phyloP scores from a whole-genome alignment of 148 eudicot species.

The Persicaria tinctoria region DNA sequence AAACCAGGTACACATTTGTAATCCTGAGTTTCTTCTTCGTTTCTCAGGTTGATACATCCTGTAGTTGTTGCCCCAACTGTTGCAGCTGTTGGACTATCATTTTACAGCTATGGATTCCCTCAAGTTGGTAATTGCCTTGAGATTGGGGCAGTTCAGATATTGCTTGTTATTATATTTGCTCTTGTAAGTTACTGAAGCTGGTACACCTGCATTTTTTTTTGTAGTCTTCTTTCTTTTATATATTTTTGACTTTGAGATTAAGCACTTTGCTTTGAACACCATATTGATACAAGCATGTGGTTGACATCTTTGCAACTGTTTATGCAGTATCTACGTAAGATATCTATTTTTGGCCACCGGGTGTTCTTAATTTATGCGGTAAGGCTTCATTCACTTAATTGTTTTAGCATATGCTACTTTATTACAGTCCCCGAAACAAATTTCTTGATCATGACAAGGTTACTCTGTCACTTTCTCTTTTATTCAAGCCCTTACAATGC shows the following conservation, averaged over 20 bases:
- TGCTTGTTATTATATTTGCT: slow-evolving; percentile 77
- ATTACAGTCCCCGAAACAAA: neutral
- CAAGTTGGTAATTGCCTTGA: slow-evolving; percentile 89
- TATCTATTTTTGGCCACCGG: slow-evolving; percentile 88
- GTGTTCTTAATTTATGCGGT: slow-evolving; percentile 94
- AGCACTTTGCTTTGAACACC: slow-evolving; percentile 2
- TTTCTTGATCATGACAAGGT: neutral
- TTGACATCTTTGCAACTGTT: slow-evolving; percentile 11
- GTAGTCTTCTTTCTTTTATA: slow-evolving; percentile 5
- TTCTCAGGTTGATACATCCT: slow-evolving; percentile 77
- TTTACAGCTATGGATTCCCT: slow-evolving; percentile 93
- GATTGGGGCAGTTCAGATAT: slow-evolving; percentile 85
- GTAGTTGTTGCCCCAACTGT: slow-evolving; percentile 97
- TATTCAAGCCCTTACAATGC: neutral
- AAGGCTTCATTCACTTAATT: slow-evolving; percentile 23
- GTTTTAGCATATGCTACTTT: neutral
- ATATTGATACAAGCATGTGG: slow-evolving; percentile 8
- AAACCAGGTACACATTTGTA: neutral
- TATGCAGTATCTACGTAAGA: slow-evolving; percentile 92
- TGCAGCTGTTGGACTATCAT: slow-evolving; percentile 97
- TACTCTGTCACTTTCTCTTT: neutral
- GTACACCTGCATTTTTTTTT: neutral
- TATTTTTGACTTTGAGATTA: slow-evolving; percentile 1
- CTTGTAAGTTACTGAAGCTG: slow-evolving; percentile 60
- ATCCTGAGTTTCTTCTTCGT: slow-evolving; percentile 12